Evolutionary conservation across 108 stramenopile species (phyloP).

Genomic region (Nitzschia sp.): DNA sequence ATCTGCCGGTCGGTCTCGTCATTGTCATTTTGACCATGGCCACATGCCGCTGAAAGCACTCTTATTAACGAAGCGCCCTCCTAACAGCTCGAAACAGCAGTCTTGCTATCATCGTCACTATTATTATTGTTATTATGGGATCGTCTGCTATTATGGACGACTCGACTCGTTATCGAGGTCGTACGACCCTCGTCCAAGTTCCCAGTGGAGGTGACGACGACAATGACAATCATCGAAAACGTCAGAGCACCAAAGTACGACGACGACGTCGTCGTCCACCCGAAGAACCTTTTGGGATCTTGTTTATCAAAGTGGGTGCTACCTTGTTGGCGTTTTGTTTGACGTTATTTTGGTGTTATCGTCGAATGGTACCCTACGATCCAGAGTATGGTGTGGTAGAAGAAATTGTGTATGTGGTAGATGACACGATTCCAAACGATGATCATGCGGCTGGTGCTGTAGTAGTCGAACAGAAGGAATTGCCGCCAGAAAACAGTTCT

Average conservation of each 20-base stretch:
- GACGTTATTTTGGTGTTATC: constrained; percentile 8
- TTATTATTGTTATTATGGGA: constrained; percentile 3
- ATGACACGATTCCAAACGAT: background rate
- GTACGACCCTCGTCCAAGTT: constrained; percentile 8
- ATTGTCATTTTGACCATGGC: too few species aligned
- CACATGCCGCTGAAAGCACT: too few species aligned
- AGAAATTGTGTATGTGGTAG: constrained; percentile 10
- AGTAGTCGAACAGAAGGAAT: background rate
- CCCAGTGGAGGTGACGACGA: constrained; percentile 8
- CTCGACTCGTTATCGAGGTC: constrained; percentile 8
- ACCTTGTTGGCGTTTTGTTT: constrained; percentile 19
- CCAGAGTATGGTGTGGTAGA: background rate
- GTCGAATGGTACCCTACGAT: constrained; percentile 2
- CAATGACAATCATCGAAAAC: background rate
- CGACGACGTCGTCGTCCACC: constrained; percentile 6
- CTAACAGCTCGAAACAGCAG: too few species aligned
- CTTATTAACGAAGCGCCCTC: too few species aligned
- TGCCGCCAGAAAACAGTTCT: background rate
- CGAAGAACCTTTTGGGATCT: constrained; percentile 24
- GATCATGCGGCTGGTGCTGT: too few species aligned
- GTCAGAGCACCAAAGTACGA: background rate
- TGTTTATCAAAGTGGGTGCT: constrained; percentile 34
- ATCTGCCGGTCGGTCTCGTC: too few species aligned
- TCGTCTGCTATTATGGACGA: constrained; percentile 7
- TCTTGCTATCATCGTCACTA: too few species aligned